Evolutionary conservation across 345 rosid genomes (phyloP).

Genomic region (Eucalyptus sideroxylon): DNA sequence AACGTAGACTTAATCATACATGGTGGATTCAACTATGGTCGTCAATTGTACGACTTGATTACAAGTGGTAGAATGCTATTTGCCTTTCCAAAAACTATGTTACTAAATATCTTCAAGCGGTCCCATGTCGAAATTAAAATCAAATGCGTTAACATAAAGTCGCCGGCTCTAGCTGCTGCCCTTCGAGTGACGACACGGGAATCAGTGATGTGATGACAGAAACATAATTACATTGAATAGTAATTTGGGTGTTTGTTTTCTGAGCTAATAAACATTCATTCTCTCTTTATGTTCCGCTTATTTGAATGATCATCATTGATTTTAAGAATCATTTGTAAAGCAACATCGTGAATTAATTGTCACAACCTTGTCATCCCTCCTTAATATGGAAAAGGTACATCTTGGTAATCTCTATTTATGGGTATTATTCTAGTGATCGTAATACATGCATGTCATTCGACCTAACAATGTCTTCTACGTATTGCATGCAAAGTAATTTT

Average conservation of each 20-base stretch:
- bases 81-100: neutral
- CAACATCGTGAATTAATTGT: neutral
- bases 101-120: neutral
- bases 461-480: neutral
- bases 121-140: neutral
- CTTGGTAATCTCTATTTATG: neutral
- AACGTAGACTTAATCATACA: neutral
- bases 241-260: neutral
- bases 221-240: neutral
- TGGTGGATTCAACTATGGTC: neutral
- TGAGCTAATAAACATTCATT: too few relatives aligned
- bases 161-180: neutral
- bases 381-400: neutral
- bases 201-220: neutral
- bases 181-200: neutral
- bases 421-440: neutral
- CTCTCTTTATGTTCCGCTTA: neutral
- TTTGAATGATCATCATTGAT: neutral
- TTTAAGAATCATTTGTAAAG: neutral
- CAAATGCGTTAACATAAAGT: neutral
- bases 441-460: neutral
- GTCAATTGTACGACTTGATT: neutral
- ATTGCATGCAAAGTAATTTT: neutral
- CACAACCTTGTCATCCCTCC: neutral
- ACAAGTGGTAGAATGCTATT: neutral